Base-by-base conservation (phyloP, 108 stramenopile species). In the Cyclotella sp. region DNA sequence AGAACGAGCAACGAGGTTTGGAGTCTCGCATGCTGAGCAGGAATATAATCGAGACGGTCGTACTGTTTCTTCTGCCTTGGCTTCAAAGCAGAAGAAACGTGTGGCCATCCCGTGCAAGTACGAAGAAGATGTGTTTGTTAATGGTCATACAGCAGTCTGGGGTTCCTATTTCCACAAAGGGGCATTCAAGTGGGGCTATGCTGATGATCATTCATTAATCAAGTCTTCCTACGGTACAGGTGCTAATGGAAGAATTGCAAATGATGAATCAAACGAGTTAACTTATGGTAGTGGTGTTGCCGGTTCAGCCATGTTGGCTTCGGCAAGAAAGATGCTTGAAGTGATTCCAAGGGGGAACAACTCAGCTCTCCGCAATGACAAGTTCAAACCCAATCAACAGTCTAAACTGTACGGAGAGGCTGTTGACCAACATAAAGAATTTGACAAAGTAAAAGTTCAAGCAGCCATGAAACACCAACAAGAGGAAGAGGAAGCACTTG, bases 121-220 rank as follows among this genome's bases (percentile, higher is more conserved):
- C 77, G 97, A 98, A 70, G 99, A 99, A 84, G 96, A 99, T 73
- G 83, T 97, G 6, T 79, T 87, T 62, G 76, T 84, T 22, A 91
- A 91, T 67, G 97, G 97, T 58, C 99, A 99, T 82, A 84, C 85
- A 19, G 82, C 91, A 9, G 98, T 99, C 18, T 99, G 98, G 97
- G 99, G 99, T 29, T 90, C 88, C 34, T 99, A 91, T 73, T 99
- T 95, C 76, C 97, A 98, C 83, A 81, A 77, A 57, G 90, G 93
- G 21, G 91, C 91, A 10, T 94, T 95, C 70, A 63, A 75, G 47
- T 99, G 99, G 99, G 99, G 99, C 19, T 99, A 95, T 76, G 89
- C 84, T 19, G 98, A 98, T 89, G 98, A 99, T 76, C 97, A 97
- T 78, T 96, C 94, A 0, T 75, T 97, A n/a, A 86, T 94, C 26